Evolutionary conservation across 371 early-diverging fungal species (phyloP), one percentile per base, ranked within the genome.

Genomic region (Mucor lusitanicus): DNA sequence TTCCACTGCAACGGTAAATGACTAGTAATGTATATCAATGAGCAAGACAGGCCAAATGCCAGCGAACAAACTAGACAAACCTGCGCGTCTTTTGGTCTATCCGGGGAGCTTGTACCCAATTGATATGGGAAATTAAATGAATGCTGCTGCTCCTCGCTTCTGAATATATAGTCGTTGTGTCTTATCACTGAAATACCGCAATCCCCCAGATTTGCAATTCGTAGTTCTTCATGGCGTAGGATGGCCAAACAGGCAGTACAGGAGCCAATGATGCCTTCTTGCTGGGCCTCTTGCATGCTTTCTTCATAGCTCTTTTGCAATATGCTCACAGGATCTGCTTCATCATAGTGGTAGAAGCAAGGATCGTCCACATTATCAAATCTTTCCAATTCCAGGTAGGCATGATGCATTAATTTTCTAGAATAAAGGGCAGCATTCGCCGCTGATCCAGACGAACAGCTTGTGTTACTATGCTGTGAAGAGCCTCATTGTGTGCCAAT

Each of bases 141-240:
- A 73, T 91, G 92, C 64, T 93, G 93, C 64, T 91, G 92, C 70
- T 91, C 92, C 72, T 96, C 95, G 37, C 90, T 93, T 54, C 95
- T 87, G 75, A 96, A 97, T 12, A 95, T 86, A 73, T 91, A 85
- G 59, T 92, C 90, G 61, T 90, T 88, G 57, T 88, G 82, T 48
- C 98, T 87, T 56, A 97, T 90, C 6, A 97, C 84, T 44, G 89
- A 83, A 46, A 97, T 78, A 2, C 94, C 95, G 70, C 95, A 94
- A 79, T 97, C 98, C 32, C 98, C 98, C 42, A 97, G 75, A 70
- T 95, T 95, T 0, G 95, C 91, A 50, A 97, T 89, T 5, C 94
- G 86, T 42, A 97, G 81, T 77, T 95, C 95, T 67, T 95, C 92
- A 61, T 94, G 91, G 35, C 93, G 77, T 64, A 97, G 76, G 6